A percentile compares a stretch with the other conserved stretches of the same genome.
Evolutionary conservation across 192 early-diverging fungal genomes (phyloP).

Genomic region (Ambispora gerdemannii): DNA sequence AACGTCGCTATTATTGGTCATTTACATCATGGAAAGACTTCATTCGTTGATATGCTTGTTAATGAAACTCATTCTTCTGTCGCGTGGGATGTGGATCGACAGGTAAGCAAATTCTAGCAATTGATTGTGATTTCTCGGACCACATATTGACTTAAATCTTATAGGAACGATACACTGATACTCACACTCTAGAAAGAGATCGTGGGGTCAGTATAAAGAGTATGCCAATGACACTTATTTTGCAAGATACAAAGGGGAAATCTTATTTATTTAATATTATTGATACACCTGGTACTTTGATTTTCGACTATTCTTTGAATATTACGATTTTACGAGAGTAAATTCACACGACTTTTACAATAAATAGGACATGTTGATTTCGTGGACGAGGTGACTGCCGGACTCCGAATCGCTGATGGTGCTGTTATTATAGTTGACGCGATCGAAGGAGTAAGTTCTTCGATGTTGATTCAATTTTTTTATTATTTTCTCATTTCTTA

Average conservation of each 20-base stretch:
- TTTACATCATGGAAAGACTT: conserved; percentile 96
- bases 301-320: not conserved
- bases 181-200: conserved; percentile 84
- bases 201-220: conserved; percentile 90
- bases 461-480: not conserved
- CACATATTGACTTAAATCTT: not conserved
- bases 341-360: not conserved
- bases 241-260: conserved; percentile 84
- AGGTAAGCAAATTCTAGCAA: conserved; percentile 12
- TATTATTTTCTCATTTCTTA: not conserved
- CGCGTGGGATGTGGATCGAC: conserved; percentile 31
- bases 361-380: conserved; percentile 88
- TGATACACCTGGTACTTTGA: conserved; percentile 79
- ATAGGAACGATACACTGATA: conserved; percentile 85
- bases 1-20: conserved; percentile 93
- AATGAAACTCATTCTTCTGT: conserved; percentile 71
- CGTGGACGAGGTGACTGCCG: conserved; percentile 87
- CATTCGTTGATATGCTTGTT: conserved; percentile 90
- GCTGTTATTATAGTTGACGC: conserved; percentile 91
- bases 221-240: conserved; percentile 88
- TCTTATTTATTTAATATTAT: conserved; percentile 86
- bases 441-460: conserved; percentile 76
- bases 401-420: conserved; percentile 84
- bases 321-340: not conserved
- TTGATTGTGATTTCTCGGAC: not conserved